Conservation (phyloP, 352 stramenopile genomes). For the Phytophthora rubi region DNA sequence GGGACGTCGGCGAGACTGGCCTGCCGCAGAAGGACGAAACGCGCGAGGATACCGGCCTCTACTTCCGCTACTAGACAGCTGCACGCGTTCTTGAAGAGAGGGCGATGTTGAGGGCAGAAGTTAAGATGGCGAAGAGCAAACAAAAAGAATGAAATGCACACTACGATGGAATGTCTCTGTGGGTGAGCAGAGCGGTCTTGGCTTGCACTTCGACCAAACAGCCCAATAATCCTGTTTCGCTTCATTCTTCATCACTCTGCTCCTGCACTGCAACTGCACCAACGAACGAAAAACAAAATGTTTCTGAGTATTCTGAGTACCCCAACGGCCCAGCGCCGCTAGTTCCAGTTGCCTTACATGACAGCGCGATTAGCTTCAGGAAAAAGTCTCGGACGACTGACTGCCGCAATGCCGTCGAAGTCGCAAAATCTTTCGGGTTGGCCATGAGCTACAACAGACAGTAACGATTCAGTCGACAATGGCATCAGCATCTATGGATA, state of each 20-base stretch:
- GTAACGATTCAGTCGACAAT: constrained; percentile 4
- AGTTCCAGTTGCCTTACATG: constrained; percentile 39
- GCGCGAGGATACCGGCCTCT: constrained; percentile 83
- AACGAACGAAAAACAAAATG: constrained; percentile 4
- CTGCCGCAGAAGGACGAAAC: constrained; percentile 73
- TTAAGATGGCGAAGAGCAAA: constrained; percentile 29
- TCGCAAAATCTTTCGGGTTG: constrained; percentile 52
- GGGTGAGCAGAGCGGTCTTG: background rate
- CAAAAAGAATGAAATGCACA: constrained; percentile 50
- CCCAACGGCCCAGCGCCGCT: background rate
- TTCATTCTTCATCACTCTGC: constrained; percentile 33
- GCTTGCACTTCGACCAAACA: constrained; percentile 1
- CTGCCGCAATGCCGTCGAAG: constrained; percentile 37
- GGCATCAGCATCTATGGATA: background rate
- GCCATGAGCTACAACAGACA: constrained; percentile 53
- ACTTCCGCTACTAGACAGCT: constrained; percentile 89
- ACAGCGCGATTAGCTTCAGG: constrained; percentile 67
- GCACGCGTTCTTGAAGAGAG: constrained; percentile 7
- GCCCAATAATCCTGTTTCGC: background rate
- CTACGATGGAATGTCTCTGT: constrained; percentile 24
- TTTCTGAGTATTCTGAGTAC: constrained; percentile 1
- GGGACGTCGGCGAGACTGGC: constrained; percentile 81
- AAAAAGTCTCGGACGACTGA: constrained; percentile 65
- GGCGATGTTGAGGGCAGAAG: constrained; percentile 27
- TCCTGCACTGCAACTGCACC: constrained; percentile 37